phyloP scores from a whole-genome alignment of 805 yeast species.

The Diddensiella santjacobensis region DNA sequence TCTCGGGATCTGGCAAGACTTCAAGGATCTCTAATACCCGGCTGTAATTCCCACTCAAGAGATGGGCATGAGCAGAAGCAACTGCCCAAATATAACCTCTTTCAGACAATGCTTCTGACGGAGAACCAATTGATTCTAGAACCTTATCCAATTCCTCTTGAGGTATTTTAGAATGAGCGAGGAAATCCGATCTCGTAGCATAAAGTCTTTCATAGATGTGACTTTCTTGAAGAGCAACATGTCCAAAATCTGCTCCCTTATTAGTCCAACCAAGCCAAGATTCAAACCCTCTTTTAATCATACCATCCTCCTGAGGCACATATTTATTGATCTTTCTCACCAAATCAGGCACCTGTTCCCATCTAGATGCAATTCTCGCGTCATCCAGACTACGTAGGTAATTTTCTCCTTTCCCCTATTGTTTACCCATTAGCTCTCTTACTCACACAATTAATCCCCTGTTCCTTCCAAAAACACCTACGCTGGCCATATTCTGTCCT shows the following conservation, averaged over 20 bases:
- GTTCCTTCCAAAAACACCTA: background rate
- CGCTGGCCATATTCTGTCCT: background rate
- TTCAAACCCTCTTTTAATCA: background rate
- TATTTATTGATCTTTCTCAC: slow-evolving; percentile 17
- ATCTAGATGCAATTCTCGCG: slow-evolving; percentile 17
- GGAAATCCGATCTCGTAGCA: background rate
- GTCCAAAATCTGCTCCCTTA: background rate
- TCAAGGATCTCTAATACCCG: slow-evolving; percentile 17
- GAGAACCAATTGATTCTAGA: background rate
- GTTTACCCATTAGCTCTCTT: background rate
- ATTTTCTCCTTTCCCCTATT: slow-evolving; percentile 2
- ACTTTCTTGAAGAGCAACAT: background rate
- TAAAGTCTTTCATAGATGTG: background rate
- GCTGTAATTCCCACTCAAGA: slow-evolving; percentile 18
- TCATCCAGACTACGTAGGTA: slow-evolving; percentile 16
- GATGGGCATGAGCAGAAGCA: slow-evolving; percentile 19
- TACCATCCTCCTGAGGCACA: slow-evolving; percentile 8
- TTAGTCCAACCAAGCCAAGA: background rate
- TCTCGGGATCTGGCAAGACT: slow-evolving; percentile 10
- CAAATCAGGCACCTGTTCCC: slow-evolving; percentile 20
- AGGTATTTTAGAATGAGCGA: background rate
- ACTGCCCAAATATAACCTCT: slow-evolving; percentile 14
- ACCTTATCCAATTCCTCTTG: background rate
- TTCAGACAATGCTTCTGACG: slow-evolving; percentile 7
- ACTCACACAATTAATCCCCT: background rate